Percentiles rank a stretch among this genome's conserved stretches.
phyloP scores from a whole-genome alignment of 1,284 basidiomycete genomes.

The Tilletia caries region DNA sequence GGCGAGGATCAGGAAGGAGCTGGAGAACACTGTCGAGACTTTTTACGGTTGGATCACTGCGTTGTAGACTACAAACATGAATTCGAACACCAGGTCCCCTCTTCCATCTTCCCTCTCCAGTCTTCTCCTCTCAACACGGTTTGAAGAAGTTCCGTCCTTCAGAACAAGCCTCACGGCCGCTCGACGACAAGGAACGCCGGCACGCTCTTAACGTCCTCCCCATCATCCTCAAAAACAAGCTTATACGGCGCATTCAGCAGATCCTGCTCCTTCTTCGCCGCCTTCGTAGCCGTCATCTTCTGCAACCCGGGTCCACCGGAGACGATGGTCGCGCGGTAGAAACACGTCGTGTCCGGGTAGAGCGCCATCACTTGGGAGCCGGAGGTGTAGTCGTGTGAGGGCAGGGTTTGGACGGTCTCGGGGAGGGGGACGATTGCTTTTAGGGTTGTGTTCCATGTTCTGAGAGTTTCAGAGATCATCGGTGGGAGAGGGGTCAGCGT shows the following conservation, averaged over 20 bases:
- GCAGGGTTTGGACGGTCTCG: conserved; percentile 38
- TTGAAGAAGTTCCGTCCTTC: too few species aligned
- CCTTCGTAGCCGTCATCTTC: conserved; percentile 19
- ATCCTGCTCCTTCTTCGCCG: conserved; percentile 35
- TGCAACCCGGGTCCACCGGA: conserved; percentile 45
- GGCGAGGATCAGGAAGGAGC: conserved; percentile 26
- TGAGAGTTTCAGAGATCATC: not conserved
- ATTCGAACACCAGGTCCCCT: too few species aligned
- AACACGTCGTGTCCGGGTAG: conserved; percentile 53
- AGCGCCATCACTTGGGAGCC: conserved; percentile 49
- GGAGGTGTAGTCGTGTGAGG: conserved; percentile 36
- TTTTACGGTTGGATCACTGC: conserved; percentile 22
- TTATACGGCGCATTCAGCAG: conserved; percentile 44
- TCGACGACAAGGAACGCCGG: conserved; percentile 51
- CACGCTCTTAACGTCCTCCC: conserved; percentile 43
- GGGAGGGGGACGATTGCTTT: conserved; percentile 50
- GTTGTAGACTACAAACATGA: too few species aligned
- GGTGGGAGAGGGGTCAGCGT: too few species aligned
- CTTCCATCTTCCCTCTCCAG: too few species aligned
- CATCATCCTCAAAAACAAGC: conserved; percentile 51
- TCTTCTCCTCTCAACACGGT: too few species aligned
- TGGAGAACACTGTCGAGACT: conserved; percentile 32
- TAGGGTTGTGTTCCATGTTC: conserved; percentile 35
- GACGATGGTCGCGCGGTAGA: conserved; percentile 49
- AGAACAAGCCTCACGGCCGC: conserved; percentile 21